Percentiles rank a stretch among this genome's conserved stretches.
These are phyloP conservation scores for Fragaria vesca DNA, from an alignment of 306 rosid genomes.

Conservation along the genomic window DNA sequence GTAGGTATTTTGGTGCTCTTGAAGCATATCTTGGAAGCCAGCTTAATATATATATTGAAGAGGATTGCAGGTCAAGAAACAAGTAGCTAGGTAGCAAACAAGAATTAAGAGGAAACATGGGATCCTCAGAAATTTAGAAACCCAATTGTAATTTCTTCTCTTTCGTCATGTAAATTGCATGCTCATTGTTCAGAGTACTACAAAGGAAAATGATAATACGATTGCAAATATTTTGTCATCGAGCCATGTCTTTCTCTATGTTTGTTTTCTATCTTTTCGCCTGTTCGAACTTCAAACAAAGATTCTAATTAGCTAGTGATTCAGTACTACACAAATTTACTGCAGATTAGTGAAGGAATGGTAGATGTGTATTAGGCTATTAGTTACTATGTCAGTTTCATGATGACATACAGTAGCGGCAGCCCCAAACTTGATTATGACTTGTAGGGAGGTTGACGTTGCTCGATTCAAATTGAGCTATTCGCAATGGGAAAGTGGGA, in stretches of 20 bases:
- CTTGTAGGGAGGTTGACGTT: neutral
- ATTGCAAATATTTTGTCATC: neutral
- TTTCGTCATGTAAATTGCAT: slow-evolving; percentile 17
- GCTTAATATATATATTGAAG: neutral
- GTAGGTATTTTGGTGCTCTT: slow-evolving; percentile 51
- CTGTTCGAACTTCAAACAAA: neutral
- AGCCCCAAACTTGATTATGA: neutral
- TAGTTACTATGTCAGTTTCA: neutral
- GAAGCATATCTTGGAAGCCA: slow-evolving; percentile 18
- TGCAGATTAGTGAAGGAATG: neutral
- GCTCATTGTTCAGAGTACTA: slow-evolving; percentile 8
- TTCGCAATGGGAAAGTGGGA: neutral
- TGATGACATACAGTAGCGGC: neutral
- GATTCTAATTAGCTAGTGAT: neutral
- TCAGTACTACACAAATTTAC: neutral
- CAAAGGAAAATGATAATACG: neutral
- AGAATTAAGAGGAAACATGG: neutral
- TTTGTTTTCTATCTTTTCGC: neutral
- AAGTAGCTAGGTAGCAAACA: slow-evolving; percentile 4
- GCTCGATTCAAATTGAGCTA: neutral
- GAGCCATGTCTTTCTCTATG: neutral
- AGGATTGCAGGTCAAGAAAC: slow-evolving; percentile 23
- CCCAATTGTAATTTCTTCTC: neutral
- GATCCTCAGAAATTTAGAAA: neutral
- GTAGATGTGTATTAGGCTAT: neutral